Percentiles rank a stretch among this genome's conserved stretches.
phyloP scores from a whole-genome alignment of 148 eudicot genomes.

The Tetragonia tetragonoides region DNA sequence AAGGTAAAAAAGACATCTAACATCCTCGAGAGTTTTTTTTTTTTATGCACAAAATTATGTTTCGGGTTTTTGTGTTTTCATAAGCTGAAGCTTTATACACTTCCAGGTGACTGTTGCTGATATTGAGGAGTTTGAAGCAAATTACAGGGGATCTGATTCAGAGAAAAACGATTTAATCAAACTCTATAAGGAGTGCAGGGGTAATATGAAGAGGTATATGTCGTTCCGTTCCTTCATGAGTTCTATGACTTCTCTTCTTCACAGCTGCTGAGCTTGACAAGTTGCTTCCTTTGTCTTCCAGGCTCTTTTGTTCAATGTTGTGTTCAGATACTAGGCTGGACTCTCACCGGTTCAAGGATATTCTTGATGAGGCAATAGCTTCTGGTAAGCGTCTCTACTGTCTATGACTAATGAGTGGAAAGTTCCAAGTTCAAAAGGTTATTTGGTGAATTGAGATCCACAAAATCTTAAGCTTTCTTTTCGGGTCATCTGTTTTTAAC shows the following conservation, averaged over 20 bases:
- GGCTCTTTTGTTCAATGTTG: conserved; percentile 90
- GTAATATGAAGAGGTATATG: conserved; percentile 81
- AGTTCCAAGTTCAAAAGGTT: too few species aligned
- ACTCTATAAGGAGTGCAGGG: conserved; percentile 73
- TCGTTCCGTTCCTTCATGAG: neutral
- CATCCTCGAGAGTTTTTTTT: neutral
- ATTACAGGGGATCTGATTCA: conserved; percentile 91
- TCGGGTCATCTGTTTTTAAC: neutral
- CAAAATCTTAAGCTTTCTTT: neutral
- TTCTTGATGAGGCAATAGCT: conserved; percentile 85
- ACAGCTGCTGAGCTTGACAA: neutral
- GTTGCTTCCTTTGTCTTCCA: conserved; percentile 24
- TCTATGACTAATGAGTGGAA: neutral
- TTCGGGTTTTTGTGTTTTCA: neutral
- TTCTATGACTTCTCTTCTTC: neutral
- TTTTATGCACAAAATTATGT: neutral
- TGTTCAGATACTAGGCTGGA: conserved; percentile 87
- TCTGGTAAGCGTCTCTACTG: conserved; percentile 45
- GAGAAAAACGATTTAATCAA: conserved; percentile 83
- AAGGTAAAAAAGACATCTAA: conserved; percentile 42
- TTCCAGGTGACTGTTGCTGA: conserved; percentile 83
- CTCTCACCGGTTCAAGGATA: conserved; percentile 93
- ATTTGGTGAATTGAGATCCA: neutral
- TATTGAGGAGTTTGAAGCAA: conserved; percentile 95
- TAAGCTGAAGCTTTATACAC: neutral